Base-by-base conservation (phyloP, 2,329 filamentous ascomycete genomes). In the Xylaria sp. region DNA sequence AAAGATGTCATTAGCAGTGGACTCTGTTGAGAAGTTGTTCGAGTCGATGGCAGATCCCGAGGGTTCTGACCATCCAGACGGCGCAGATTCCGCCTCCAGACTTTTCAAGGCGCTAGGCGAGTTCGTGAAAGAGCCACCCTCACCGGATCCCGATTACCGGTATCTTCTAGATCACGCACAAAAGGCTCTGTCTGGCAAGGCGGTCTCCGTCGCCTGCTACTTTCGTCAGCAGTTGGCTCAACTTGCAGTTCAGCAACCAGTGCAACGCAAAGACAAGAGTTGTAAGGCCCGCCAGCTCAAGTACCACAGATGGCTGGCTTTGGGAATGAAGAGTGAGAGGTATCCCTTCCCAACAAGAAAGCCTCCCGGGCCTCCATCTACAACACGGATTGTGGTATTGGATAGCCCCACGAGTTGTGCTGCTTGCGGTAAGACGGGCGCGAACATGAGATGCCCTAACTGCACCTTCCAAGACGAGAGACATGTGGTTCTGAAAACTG, bases 231-330 rank as follows among this genome's bases (percentile, higher is more conserved):
- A 64, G 21, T 2, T 66, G 25, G 56, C 48, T 9, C 13, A 58
- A 4, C 44, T 62, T 6, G 63, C 58, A 8, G n/a, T 58, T 10
- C 21, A 59, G 13, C 55, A 58, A 35, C 23, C 31, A 3, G 2
- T 47, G 1, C 2, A 41, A 0, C 60, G 47, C 21, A 62, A 63
- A 27, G 58, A 64, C 37, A 60, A 66, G 48, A 66, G 58, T 31
- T 4, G 15, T 4, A 66, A 66, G 40, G 61, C 56, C 21, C 37
- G 37, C 23, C 58, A 67, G 11, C 27, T 67, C 21, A 64, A 41
- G 15, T 67, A 57, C 31, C 35, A 55, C 38, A 54, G 46, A 51
- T 67, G 65, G 65, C 19, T 64, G 3, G 63, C 55, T 8, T 27
- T 33, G 10, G 65, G 65, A 0, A 49, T 31, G n/a, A 67, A 65